A percentile compares a stretch with the other conserved stretches of the same genome.
Evolutionary conservation across 257 asterid genomes (phyloP).

Genomic region (Solanum bukasovii): DNA sequence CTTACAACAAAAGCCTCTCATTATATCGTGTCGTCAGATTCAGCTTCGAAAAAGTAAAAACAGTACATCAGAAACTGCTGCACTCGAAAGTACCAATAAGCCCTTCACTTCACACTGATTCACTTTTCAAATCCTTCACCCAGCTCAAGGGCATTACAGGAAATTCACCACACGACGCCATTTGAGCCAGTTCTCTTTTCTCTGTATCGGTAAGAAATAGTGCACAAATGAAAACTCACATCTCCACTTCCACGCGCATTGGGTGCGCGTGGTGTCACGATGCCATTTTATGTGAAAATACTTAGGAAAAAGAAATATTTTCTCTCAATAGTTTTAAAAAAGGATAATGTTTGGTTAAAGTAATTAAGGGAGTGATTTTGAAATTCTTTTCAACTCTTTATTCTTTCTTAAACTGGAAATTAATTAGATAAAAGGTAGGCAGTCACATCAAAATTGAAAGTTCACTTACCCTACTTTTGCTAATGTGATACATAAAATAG

Average conservation of each 20-base stretch:
- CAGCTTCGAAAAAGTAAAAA: background rate
- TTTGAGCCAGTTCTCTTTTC: background rate
- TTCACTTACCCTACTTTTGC: background rate
- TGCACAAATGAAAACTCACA: background rate
- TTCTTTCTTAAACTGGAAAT: background rate
- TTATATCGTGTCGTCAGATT: slow-evolving; percentile 17
- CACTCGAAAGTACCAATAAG: background rate
- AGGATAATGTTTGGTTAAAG: background rate
- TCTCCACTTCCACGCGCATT: background rate
- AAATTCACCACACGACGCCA: background rate
- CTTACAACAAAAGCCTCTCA: background rate
- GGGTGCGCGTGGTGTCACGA: background rate
- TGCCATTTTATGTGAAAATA: background rate
- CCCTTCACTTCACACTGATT: background rate
- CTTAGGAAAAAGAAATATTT: background rate
- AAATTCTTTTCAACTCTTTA: background rate
- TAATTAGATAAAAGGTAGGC: background rate
- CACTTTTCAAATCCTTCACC: background rate
- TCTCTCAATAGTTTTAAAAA: background rate
- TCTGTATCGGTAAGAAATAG: background rate
- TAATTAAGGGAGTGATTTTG: background rate
- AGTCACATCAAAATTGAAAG: background rate
- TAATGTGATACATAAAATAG: background rate
- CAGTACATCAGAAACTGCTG: background rate
- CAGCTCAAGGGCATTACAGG: background rate